These are phyloP conservation scores for Phytophthora kernoviae DNA, from an alignment of 352 stramenopile species.

Conservation along the genomic window DNA sequence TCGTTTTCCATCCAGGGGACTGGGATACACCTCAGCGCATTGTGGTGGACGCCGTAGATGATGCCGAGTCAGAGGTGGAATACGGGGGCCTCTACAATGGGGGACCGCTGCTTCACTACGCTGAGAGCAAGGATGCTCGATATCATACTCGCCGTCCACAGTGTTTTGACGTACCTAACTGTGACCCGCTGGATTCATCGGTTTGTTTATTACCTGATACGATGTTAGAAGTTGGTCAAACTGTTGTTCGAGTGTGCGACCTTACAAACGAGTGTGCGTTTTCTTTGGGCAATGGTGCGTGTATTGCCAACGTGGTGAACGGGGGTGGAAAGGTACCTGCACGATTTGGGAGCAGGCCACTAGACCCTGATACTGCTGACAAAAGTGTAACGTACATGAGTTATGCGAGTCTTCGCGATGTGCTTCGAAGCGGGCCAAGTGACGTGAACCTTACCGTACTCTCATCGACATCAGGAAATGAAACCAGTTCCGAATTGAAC, in stretches of 20 bases:
- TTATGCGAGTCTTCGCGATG: conserved; percentile 25
- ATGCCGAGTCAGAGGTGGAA: conserved; percentile 62
- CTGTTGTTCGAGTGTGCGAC: conserved; percentile 57
- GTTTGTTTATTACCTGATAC: conserved; percentile 34
- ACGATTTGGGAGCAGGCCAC: conserved; percentile 39
- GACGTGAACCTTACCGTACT: conserved; percentile 27
- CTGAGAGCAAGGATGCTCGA: conserved; percentile 56
- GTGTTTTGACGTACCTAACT: conserved; percentile 70
- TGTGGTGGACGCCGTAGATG: conserved; percentile 56
- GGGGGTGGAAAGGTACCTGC: conserved; percentile 15
- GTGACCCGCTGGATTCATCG: conserved; percentile 33
- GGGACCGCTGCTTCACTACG: conserved; percentile 59
- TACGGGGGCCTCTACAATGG: conserved; percentile 65
- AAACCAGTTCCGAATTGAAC: conserved; percentile 4
- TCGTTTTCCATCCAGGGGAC: conserved; percentile 45
- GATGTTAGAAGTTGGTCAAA: neutral
- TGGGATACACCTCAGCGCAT: conserved; percentile 64
- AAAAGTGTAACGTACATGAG: conserved; percentile 13
- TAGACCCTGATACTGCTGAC: conserved; percentile 35
- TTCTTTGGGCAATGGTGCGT: conserved; percentile 59
- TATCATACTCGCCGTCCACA: conserved; percentile 64
- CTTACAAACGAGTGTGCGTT: conserved; percentile 43
- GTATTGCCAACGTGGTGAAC: conserved; percentile 28
- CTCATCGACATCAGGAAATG: conserved; percentile 3
- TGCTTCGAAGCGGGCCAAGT: conserved; percentile 29